A percentile compares a stretch with the other conserved stretches of the same genome.
Conservation (phyloP, 2,329 filamentous ascomycete species). For the Xylariaceae sp. region DNA sequence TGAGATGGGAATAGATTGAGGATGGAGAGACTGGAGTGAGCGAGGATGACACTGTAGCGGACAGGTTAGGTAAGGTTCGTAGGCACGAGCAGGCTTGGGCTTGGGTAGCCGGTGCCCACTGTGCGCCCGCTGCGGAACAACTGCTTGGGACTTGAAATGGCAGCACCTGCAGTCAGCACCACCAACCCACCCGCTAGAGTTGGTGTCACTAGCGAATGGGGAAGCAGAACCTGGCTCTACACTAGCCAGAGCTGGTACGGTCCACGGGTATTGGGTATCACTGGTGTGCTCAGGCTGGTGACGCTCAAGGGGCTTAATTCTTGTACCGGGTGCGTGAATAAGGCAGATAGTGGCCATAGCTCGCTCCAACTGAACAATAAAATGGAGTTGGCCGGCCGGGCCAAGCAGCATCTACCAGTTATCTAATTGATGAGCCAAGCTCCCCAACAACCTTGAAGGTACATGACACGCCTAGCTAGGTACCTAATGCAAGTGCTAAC, state of each 20-base stretch:
- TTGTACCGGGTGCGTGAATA: too few relatives aligned
- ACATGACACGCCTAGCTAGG: too few relatives aligned
- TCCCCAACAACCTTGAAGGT: too few relatives aligned
- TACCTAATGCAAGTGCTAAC: too few relatives aligned
- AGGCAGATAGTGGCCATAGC: slow-evolving; percentile 13
- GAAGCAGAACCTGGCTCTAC: slow-evolving; percentile 21
- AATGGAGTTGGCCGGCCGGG: too few relatives aligned
- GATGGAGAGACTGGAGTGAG: slow-evolving; percentile 31
- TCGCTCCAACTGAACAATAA: not conserved
- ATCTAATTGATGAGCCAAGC: too few relatives aligned
- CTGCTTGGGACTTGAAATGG: too few relatives aligned
- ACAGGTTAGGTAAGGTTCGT: slow-evolving; percentile 4
- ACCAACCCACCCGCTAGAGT: too few relatives aligned
- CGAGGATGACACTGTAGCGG: slow-evolving; percentile 20
- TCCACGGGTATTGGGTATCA: too few relatives aligned
- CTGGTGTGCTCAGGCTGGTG: slow-evolving; percentile 17
- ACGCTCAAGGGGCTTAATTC: slow-evolving; percentile 14
- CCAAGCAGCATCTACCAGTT: too few relatives aligned
- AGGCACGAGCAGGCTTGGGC: not conserved
- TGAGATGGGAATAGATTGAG: slow-evolving; percentile 30
- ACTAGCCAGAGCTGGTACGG: slow-evolving; percentile 10
- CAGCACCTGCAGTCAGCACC: not conserved
- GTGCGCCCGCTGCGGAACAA: too few relatives aligned
- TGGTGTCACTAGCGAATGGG: slow-evolving; percentile 18
- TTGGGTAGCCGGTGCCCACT: too few relatives aligned